Base-by-base conservation (phyloP, 2,329 filamentous ascomycete species). In the Diplocarpon mali region DNA sequence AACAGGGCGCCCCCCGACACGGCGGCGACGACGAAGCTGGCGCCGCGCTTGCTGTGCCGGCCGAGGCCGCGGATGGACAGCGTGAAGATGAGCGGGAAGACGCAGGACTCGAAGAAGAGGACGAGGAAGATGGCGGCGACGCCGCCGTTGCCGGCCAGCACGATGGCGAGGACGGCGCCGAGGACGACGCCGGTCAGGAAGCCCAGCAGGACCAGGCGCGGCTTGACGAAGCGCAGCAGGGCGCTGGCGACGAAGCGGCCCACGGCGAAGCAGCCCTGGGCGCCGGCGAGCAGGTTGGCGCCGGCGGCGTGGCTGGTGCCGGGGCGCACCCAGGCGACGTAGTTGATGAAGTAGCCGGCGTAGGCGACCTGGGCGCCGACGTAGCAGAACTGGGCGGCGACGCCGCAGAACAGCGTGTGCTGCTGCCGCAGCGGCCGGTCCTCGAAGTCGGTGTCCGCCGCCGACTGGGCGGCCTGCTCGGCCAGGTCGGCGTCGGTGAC, bases 1-100 rank as follows among this genome's bases (percentile, higher is more conserved):
- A 58, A 57, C 0, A 54, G 37, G 6, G 57, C 57, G 2, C 58
- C 58, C 4, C 56, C 58, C n/a, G 42, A 49, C 9, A 55, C 52
- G 7, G 49, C 42, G 1, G 56, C 54, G 0, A 89, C 85, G 53
- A 93, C 82, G 63, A 80, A 87, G 1, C 83, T 83, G 0, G 82
- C 80, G 1, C 84, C 86, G 37, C 83, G 75, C 65, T 93, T 93
- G 6, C 82, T 87, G 55, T 88, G 75, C 15, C 77, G 73, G 1
- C 87, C 86, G 31, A 93, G 76, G 1, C 86, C 85, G 4, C 85
- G 77, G 50, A 93, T 80, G 2, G 83, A 83, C 10, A 93, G 72
- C 2, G 83, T 78, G 53, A 89, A 87, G 51, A 92, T 82, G 2
- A 88, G 80, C 0, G 87, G 87, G 71, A 86, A 94, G 56, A 85